A percentile compares a stretch with the other conserved stretches of the same genome.
These are phyloP conservation scores for Cryptococcus sp. DNA, from an alignment of 1,284 basidiomycete genomes.

Conservation along the genomic window DNA sequence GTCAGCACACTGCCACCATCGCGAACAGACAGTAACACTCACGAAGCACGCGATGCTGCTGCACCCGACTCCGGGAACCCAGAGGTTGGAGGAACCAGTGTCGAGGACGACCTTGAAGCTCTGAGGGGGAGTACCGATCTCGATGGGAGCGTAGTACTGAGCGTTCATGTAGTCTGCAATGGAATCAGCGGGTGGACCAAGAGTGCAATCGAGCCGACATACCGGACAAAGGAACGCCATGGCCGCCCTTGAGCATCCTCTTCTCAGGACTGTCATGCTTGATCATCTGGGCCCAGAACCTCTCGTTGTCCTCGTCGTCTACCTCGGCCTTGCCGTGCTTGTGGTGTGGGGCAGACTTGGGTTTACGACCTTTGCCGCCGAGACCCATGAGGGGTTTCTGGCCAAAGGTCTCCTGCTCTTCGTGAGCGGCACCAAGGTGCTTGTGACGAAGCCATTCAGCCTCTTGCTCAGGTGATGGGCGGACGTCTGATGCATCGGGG, in stretches of 20 bases:
- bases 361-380: constrained; percentile 70
- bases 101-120: constrained; percentile 62
- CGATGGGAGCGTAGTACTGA: constrained; percentile 92
- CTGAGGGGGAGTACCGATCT: constrained; percentile 63
- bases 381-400: constrained; percentile 72
- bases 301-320: constrained; percentile 62
- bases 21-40: constrained; percentile 18
- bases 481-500: constrained; percentile 52
- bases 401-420: constrained; percentile 34
- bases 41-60: constrained; percentile 95
- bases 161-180: constrained; percentile 90
- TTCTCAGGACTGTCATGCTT: constrained; percentile 51
- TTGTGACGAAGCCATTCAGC: constrained; percentile 82
- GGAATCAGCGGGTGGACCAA: constrained; percentile 3
- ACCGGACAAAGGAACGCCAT: constrained; percentile 89
- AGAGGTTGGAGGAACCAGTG: constrained; percentile 63
- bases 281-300: constrained; percentile 74
- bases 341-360: constrained; percentile 47
- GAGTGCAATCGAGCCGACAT: constrained; percentile 48
- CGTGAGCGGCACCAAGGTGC: constrained; percentile 59
- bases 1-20: background rate
- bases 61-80: constrained; percentile 76
- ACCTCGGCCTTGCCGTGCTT: constrained; percentile 17
- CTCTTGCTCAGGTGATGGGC: constrained; percentile 64
- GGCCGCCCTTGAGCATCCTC: constrained; percentile 69